Base-by-base conservation (phyloP, 2,329 filamentous ascomycete species). In the Bimuria novae-zelandiae region DNA sequence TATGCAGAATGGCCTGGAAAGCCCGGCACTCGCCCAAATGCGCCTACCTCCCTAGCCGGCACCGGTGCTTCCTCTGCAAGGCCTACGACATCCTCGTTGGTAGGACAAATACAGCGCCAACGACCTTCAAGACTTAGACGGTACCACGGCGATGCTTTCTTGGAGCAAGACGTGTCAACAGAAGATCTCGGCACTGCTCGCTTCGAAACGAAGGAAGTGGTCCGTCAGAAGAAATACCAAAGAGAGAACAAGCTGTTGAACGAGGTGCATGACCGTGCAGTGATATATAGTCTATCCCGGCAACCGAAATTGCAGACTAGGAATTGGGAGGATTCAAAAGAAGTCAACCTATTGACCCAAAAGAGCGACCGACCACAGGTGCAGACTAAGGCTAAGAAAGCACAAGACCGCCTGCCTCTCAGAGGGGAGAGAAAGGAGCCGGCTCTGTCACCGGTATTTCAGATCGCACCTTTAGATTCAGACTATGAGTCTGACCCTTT, bases 141-240 rank as follows among this genome's bases (percentile, higher is more conserved):
- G n/a, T n/a, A n/a, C n/a, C n/a, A n/a, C n/a, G n/a, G n/a, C n/a
- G n/a, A n/a, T n/a, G n/a, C n/a, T n/a, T n/a, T n/a, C n/a, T n/a
- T n/a, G 27, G 27, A 7, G 27, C 27, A 30, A 12, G 27, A 30
- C 27, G 12, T 30, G 27, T 19, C 39, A 41, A 11, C 23, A 21
- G 17, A 43, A 23, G 16, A 36, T 10, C 36, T 47, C 21, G 8
- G 11, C 4, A 16, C 42, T 29, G 51, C 51, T 16, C 14, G 6
- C 6, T 39, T 44, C 22, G 51, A 53, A 27, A 23, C 19, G 4
- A 49, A 49, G 37, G 44, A 49, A n/a, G 8, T 30, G 22, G 22
- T 37, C 17, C 36, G 51, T 10, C 16, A 11, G 32, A 36, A 43
- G 17, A 44, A 53, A 7, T 53, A 53, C 37, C n/a, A 49, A 22